Evolutionary conservation across 352 stramenopile genomes (phyloP), one percentile per base, ranked within the genome.

Genomic region (Pythium volutum): DNA sequence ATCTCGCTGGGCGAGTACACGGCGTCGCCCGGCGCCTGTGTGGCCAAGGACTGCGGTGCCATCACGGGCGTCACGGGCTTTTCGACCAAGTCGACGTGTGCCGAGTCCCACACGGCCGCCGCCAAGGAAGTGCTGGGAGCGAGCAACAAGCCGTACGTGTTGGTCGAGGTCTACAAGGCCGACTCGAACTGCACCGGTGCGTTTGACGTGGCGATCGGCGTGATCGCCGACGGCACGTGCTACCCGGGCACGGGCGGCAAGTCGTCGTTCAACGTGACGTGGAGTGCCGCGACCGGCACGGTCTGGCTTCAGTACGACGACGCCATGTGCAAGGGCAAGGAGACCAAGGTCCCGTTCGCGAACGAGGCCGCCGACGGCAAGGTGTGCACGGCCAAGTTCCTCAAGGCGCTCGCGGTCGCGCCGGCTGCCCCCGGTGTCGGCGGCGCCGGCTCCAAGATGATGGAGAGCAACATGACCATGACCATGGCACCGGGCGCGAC

Each of bases 1-100:
- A 59, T 59, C 52, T 46, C 38, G 52, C 52, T 59, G 4, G 52
- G 52, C 22, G 52, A 59, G 39, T 59, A 50, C 39, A 59, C 52
- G 18, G 52, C 52, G 2, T 36, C 33, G 4, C 22, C 36, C 3
- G 23, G 39, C 38, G 39, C 10, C 26, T 59, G 52, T 36, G 39
- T 10, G 34, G 20, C 22, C 12, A 38, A 31, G 12, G 38, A 47
- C 36, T 59, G 52, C 27, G 36, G 26, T 23, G 27, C 52, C 36
- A 59, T 59, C 38, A 18, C 34, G 10, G 52, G 52, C 52, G 36
- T 48, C 20, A 49, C 52, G 11, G 33, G 33, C 23, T 22, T 50
- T 18, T 59, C 52, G 52, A 59, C 52, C 36, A 59, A 59, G 52
- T 50, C 52, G 36, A 59, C 52, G 20, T 59, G 52, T 18, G 52